Evolutionary conservation across 805 yeast genomes (phyloP).

Genomic region (Millerago galiae): DNA sequence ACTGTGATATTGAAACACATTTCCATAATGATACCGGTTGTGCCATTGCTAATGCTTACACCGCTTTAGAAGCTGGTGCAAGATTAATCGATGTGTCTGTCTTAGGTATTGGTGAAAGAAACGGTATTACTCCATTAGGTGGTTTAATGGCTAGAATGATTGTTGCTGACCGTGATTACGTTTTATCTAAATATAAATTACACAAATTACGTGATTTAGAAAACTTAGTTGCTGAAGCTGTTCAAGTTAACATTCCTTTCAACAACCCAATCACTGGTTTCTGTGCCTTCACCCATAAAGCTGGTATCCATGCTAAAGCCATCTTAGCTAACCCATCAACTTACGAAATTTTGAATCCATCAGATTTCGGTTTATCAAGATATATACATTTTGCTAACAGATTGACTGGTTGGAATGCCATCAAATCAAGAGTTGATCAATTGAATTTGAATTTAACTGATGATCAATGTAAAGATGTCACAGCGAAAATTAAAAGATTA

Average conservation of each 20-base stretch:
- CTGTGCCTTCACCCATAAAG: slow-evolving; percentile 99
- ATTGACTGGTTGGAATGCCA: slow-evolving; percentile 98
- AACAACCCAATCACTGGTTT: slow-evolving; percentile 98
- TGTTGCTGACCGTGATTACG: slow-evolving; percentile 96
- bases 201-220: slow-evolving; percentile 95
- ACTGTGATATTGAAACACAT: slow-evolving; percentile 97
- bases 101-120: slow-evolving; percentile 97
- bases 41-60: slow-evolving; percentile 97
- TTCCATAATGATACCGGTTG: slow-evolving; percentile 99
- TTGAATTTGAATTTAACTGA: slow-evolving; percentile 84
- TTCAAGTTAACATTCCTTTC: slow-evolving; percentile 94
- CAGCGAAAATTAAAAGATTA: slow-evolving; percentile 83
- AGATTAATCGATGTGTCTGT: slow-evolving; percentile 90
- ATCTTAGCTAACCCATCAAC: slow-evolving; percentile 97
- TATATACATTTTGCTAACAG: slow-evolving; percentile 98
- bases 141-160: slow-evolving; percentile 99
- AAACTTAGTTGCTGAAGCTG: slow-evolving; percentile 94
- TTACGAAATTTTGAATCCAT: slow-evolving; percentile 92
- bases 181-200: slow-evolving; percentile 85
- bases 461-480: slow-evolving; percentile 92
- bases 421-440: slow-evolving; percentile 96
- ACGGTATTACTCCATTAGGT: slow-evolving; percentile 96
- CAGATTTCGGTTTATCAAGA: slow-evolving; percentile 92
- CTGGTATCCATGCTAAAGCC: slow-evolving; percentile 99
- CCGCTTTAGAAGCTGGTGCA: slow-evolving; percentile 98